Conservation (phyloP, 1,284 basidiomycete genomes). For the Cerioporus squamosus region DNA sequence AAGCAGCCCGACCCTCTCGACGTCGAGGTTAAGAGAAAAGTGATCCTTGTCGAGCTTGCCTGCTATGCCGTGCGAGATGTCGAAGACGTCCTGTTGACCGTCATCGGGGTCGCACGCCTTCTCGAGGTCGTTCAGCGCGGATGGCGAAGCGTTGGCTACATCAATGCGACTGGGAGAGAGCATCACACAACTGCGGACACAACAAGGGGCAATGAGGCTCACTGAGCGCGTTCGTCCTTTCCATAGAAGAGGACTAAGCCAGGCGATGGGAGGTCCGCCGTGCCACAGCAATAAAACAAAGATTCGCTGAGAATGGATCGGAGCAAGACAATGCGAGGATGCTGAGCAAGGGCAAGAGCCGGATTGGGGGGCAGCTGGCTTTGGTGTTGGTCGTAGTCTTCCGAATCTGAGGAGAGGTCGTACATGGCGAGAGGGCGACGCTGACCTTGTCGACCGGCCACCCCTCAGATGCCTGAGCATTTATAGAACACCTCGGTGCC, state of each 20-base stretch:
- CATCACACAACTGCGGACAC: not conserved
- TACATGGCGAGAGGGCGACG: constrained; percentile 3
- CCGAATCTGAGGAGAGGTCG: constrained; percentile 13
- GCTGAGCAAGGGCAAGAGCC: not conserved
- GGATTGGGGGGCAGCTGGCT: constrained; percentile 5
- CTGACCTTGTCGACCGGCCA: not conserved
- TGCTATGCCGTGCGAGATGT: constrained; percentile 31
- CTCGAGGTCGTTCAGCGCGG: constrained; percentile 13
- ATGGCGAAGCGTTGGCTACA: not conserved
- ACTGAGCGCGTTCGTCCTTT: constrained; percentile 5
- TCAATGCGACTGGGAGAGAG: constrained; percentile 11
- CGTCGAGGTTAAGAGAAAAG: constrained; percentile 27
- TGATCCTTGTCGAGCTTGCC: constrained; percentile 25
- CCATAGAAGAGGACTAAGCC: constrained; percentile 12
- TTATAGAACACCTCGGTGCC: not conserved
- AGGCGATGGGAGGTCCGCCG: not conserved
- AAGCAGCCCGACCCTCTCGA: constrained; percentile 15
- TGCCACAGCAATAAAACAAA: constrained; percentile 12
- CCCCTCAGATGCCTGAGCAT: not conserved
- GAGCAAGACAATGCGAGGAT: constrained; percentile 2
- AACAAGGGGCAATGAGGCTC: not conserved
- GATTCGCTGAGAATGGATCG: not conserved
- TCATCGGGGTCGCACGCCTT: constrained; percentile 27
- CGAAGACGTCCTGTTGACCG: constrained; percentile 26
- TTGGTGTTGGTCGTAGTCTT: constrained; percentile 8